These are phyloP conservation scores for Tieghemostelium lacteum DNA, from an alignment of 78 protist species.

Conservation along the genomic window DNA sequence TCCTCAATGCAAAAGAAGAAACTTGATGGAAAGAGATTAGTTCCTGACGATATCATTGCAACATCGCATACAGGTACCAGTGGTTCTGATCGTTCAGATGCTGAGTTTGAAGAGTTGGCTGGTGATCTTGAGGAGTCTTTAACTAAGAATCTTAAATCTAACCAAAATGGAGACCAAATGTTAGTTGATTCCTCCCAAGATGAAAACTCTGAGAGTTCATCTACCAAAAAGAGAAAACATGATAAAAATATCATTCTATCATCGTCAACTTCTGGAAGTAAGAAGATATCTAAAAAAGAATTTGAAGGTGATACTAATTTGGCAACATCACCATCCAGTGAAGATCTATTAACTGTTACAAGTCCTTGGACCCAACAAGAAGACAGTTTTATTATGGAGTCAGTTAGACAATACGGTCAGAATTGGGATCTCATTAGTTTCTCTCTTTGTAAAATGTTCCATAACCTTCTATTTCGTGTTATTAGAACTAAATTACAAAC, in stretches of 20 bases:
- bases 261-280: neutral
- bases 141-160: neutral
- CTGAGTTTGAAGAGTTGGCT: conserved; percentile 66
- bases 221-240: neutral
- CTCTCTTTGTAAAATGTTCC: neutral
- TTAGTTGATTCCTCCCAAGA: neutral
- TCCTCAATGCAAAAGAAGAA: neutral
- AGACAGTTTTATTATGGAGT: conserved; percentile 47
- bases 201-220: neutral
- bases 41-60: conserved; percentile 57
- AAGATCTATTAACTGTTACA: neutral
- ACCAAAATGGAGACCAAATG: neutral
- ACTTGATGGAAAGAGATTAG: conserved; percentile 4
- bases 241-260: too few relatives aligned
- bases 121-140: conserved; percentile 26
- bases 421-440: conserved; percentile 76
- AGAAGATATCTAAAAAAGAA: neutral
- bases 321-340: neutral
- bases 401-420: conserved; percentile 30
- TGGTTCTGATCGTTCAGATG: conserved; percentile 5
- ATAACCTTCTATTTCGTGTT: conserved; percentile 6
- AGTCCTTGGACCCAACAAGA: conserved; percentile 72
- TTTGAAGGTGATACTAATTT: neutral
- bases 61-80: neutral
- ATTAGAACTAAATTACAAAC: conserved; percentile 18